These are phyloP conservation scores for Talaromyces atroroseus DNA, from an alignment of 2,329 filamentous ascomycete genomes.

Conservation along the genomic window DNA sequence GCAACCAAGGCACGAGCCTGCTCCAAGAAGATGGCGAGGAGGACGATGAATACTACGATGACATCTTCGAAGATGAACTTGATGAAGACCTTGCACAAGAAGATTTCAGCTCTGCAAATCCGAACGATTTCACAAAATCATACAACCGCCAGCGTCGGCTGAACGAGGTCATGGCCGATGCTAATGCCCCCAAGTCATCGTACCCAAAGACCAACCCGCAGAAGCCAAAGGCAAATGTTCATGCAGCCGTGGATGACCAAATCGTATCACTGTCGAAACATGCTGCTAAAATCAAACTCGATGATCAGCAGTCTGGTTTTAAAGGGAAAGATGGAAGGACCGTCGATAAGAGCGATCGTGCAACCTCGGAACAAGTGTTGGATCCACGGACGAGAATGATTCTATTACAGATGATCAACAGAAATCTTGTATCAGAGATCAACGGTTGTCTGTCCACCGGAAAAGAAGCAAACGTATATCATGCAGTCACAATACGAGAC, in stretches of 20 bases:
- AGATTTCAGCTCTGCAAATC: slow-evolving; percentile 52
- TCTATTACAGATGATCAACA: slow-evolving; percentile 90
- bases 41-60: slow-evolving; percentile 59
- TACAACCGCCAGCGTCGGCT: slow-evolving; percentile 79
- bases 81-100: slow-evolving; percentile 50
- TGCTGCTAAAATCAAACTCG: slow-evolving; percentile 77
- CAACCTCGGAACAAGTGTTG: slow-evolving; percentile 89
- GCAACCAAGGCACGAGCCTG: slow-evolving; percentile 17
- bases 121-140: slow-evolving; percentile 70
- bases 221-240: slow-evolving; percentile 72
- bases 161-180: slow-evolving; percentile 47
- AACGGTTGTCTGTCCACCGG: slow-evolving; percentile 94
- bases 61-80: slow-evolving; percentile 37
- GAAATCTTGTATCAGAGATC: slow-evolving; percentile 80
- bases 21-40: slow-evolving; percentile 44
- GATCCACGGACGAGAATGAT: slow-evolving; percentile 95
- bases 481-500: slow-evolving; percentile 63
- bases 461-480: slow-evolving; percentile 98
- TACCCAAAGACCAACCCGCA: slow-evolving; percentile 71
- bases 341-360: slow-evolving; percentile 79
- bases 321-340: slow-evolving; percentile 43
- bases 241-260: slow-evolving; percentile 77
- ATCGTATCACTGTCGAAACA: slow-evolving; percentile 78
- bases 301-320: slow-evolving; percentile 53
- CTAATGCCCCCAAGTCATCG: slow-evolving; percentile 49